Base-by-base conservation (phyloP, 2,329 filamentous ascomycete species). In the Beauveria rudraprayagi region DNA sequence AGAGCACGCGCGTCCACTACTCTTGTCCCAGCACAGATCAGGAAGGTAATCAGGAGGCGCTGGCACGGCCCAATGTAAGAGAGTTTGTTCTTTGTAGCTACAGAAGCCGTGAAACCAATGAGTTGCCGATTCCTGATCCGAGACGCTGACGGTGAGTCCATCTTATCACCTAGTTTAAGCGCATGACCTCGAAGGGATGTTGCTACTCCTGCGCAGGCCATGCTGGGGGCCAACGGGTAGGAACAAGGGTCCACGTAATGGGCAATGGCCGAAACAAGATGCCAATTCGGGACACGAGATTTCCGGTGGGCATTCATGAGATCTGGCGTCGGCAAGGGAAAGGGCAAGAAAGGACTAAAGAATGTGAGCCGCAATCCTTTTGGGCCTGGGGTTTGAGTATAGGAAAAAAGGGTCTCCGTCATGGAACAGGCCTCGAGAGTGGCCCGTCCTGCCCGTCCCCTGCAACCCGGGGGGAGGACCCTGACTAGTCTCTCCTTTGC, bases 261-360 rank as follows among this genome's bases (percentile, higher is more conserved):
- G 55, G 44, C 30, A 28, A 59, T 41, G 48, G 51, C 50, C 51
- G 57, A 61, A 56, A 56, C 34, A 57, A 61, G 53, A 62, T 65
- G 58, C 69, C 71, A 69, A 68, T 70, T 71, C 65, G 55, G 71
- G 68, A 72, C 70, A 72, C 70, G 70, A 72, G 69, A 54, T 68
- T 66, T 34, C 11, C 30, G 30, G 30, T 34, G 30, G 30, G 30
- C 30, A 34, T 34, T 34, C 30, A 34, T 62, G 40, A 60, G 57
- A 52, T 54, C 57, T 60, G 26, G 47, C 26, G 47, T 51, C 6
- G 26, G 26, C 47, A 51, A 51, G 47, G 47, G 47, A 30, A 26
- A 22, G 44, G 22, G 19, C 44, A 47, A 47, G 11, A 14, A 24
- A 43, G 8, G 41, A 43, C 41, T 6, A 43, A 43, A 5, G 11